Conservation (phyloP, 495 filamentous ascomycete genomes). For the Bryoglossum gracile region DNA sequence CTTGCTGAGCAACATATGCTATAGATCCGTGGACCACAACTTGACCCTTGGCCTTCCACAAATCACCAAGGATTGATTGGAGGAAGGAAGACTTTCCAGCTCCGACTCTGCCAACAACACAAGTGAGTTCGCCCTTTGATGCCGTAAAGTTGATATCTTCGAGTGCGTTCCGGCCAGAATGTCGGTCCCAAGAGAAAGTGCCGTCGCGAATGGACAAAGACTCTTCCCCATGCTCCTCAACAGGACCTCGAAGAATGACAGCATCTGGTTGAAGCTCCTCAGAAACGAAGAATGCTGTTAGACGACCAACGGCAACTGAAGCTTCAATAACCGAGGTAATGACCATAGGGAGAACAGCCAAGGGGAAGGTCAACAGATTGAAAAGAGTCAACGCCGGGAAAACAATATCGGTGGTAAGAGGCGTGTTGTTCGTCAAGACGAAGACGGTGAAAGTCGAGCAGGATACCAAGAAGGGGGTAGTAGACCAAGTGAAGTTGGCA, state of each 20-base stretch:
- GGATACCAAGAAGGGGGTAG: slow-evolving; percentile 97
- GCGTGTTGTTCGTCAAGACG: slow-evolving; percentile 69
- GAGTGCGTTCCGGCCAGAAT: slow-evolving; percentile 54
- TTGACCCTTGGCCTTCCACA: slow-evolving; percentile 84
- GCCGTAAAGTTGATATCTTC: slow-evolving; percentile 80
- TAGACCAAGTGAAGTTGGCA: slow-evolving; percentile 98
- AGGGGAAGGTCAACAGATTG: slow-evolving; percentile 90
- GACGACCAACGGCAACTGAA: slow-evolving; percentile 78
- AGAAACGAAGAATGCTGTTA: slow-evolving; percentile 78
- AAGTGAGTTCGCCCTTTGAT: slow-evolving; percentile 84
- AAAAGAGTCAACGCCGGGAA: slow-evolving; percentile 91
- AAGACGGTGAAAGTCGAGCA: slow-evolving; percentile 96
- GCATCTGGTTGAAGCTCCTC: slow-evolving; percentile 89
- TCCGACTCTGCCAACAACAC: slow-evolving; percentile 92
- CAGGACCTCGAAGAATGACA: slow-evolving; percentile 55
- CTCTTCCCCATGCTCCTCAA: slow-evolving; percentile 71
- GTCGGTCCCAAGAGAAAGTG: slow-evolving; percentile 90
- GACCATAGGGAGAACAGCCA: slow-evolving; percentile 93
- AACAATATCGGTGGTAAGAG: slow-evolving; percentile 88
- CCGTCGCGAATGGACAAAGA: slow-evolving; percentile 74
- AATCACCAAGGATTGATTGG: slow-evolving; percentile 76
- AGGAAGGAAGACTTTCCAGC: slow-evolving; percentile 91
- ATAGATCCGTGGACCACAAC: slow-evolving; percentile 72
- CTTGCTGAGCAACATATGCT: slow-evolving; percentile 85
- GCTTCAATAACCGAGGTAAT: slow-evolving; percentile 96